A percentile compares a stretch with the other conserved stretches of the same genome.
Conservation (phyloP, 208 protist species). For the Leishmania gerbilli region DNA sequence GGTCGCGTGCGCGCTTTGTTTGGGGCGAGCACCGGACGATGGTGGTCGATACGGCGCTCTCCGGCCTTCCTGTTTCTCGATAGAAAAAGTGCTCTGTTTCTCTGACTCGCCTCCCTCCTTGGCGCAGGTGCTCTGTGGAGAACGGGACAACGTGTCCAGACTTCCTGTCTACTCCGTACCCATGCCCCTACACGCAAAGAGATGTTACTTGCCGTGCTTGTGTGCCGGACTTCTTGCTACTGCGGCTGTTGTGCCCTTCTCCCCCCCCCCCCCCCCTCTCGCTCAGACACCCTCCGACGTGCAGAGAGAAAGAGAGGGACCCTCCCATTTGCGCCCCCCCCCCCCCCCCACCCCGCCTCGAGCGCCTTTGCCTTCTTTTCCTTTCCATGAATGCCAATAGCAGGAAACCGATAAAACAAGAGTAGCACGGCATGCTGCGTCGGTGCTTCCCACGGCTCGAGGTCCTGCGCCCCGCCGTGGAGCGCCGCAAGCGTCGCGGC, state of each 20-base stretch:
- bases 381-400: neutral
- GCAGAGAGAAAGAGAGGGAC: no score
- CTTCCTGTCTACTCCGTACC: neutral
- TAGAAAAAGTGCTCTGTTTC: neutral
- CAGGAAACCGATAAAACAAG: neutral
- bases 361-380: neutral
- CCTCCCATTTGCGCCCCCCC: no score
- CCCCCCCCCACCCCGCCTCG: no score
- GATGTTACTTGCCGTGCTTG: neutral
- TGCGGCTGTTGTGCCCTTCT: neutral
- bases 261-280: no score
- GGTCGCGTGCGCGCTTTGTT: neutral
- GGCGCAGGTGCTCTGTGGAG: neutral
- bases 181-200: neutral
- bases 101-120: neutral
- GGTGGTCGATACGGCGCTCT: neutral
- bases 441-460: slow-evolving; percentile 17
- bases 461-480: slow-evolving; percentile 56
- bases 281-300: no score
- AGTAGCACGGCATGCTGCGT: slow-evolving; percentile 28
- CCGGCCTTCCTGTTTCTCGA: neutral
- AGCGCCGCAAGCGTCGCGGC: slow-evolving; percentile 53
- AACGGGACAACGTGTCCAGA: neutral
- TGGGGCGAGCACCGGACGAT: neutral
- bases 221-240: neutral